Conservation (phyloP, 805 yeast genomes). For the Zygosaccharomyces lentus region DNA sequence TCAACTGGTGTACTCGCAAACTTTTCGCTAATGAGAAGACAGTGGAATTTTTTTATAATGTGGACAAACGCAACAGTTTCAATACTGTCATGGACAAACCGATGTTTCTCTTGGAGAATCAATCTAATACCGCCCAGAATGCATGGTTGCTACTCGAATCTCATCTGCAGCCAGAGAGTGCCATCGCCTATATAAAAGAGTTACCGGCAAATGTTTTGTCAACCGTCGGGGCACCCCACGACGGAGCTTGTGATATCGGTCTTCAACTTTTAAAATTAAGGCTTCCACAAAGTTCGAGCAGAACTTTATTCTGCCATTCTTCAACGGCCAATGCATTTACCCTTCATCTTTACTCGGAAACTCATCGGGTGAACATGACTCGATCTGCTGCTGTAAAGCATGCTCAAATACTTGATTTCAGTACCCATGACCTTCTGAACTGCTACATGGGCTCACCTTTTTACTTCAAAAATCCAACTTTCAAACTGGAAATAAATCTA, state of each 20-base stretch:
- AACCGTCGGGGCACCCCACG: conserved; percentile 16
- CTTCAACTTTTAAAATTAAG: conserved; percentile 34
- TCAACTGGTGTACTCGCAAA: conserved; percentile 57
- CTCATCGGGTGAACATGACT: conserved; percentile 6
- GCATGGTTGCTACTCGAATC: conserved; percentile 50
- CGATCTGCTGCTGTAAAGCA: conserved; percentile 5
- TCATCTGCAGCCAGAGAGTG: conserved; percentile 35
- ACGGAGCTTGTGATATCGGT: conserved; percentile 38
- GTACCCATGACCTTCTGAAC: background rate
- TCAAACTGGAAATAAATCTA: conserved; percentile 14
- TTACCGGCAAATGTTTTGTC: conserved; percentile 14
- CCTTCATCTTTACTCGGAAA: conserved; percentile 19
- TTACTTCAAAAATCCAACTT: conserved; percentile 26
- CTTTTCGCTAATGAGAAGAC: conserved; percentile 22
- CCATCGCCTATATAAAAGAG: conserved; percentile 21
- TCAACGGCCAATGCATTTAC: conserved; percentile 21
- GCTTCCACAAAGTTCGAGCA: conserved; percentile 7
- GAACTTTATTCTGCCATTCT: conserved; percentile 26
- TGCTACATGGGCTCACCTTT: conserved; percentile 4
- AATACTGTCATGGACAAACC: conserved; percentile 35
- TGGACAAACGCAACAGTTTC: conserved; percentile 14
- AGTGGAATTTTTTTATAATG: conserved; percentile 34
- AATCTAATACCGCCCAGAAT: conserved; percentile 24
- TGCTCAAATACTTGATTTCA: conserved; percentile 1
- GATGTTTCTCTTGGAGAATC: conserved; percentile 42